A percentile compares a stretch with the other conserved stretches of the same genome.
These are phyloP conservation scores for Candida coquimbonensis DNA, from an alignment of 805 yeast genomes.

Conservation along the genomic window DNA sequence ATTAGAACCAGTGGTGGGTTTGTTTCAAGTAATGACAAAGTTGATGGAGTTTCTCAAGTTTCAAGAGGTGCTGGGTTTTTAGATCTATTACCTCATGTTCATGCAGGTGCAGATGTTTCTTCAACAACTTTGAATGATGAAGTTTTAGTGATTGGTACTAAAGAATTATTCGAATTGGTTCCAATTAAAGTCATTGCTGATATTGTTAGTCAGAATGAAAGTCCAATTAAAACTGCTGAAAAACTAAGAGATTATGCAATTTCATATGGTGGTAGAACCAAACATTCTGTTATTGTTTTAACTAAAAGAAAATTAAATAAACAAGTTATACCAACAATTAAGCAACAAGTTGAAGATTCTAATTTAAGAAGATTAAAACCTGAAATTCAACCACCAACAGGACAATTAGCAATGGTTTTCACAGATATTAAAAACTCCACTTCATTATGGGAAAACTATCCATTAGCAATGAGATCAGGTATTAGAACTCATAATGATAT, in stretches of 20 bases:
- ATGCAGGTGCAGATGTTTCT: conserved; percentile 77
- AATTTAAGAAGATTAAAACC: conserved; percentile 75
- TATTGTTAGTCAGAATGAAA: conserved; percentile 71
- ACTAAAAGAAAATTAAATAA: conserved; percentile 48
- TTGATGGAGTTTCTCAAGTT: conserved; percentile 76
- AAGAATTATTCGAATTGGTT: conserved; percentile 78
- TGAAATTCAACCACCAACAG: conserved; percentile 92
- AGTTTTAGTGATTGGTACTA: conserved; percentile 76
- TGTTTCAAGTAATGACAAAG: conserved; percentile 75
- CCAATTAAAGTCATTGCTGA: conserved; percentile 86
- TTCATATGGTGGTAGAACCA: conserved; percentile 81
- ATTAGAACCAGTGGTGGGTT: conserved; percentile 89
- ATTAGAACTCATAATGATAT: conserved; percentile 89
- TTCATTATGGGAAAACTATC: conserved; percentile 84
- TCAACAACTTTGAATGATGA: conserved; percentile 67
- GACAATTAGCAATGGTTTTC: conserved; percentile 91
- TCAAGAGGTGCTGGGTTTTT: conserved; percentile 92
- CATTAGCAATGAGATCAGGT: conserved; percentile 93
- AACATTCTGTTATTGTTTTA: conserved; percentile 73
- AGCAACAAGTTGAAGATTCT: conserved; percentile 65
- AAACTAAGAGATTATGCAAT: conserved; percentile 90
- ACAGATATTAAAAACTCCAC: conserved; percentile 97
- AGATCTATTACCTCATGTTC: conserved; percentile 78
- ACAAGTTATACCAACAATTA: conserved; percentile 28
- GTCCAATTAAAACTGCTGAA: conserved; percentile 89